A percentile compares a stretch with the other conserved stretches of the same genome.
These are phyloP conservation scores for Podospora tetraspora DNA, from an alignment of 495 filamentous ascomycete species.

Conservation along the genomic window DNA sequence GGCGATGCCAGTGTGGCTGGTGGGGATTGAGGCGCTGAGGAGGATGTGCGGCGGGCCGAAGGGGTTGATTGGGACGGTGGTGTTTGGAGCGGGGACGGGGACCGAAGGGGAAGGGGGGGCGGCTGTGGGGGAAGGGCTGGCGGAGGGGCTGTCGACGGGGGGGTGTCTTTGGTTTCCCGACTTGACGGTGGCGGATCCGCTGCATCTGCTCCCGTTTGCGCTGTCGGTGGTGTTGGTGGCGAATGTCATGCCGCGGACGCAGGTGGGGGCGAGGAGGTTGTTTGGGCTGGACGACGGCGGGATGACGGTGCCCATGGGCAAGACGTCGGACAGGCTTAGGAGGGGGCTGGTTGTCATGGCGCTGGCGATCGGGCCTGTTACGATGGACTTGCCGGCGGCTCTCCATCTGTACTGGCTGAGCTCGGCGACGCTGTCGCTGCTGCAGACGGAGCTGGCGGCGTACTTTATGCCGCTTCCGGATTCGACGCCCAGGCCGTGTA, in stretches of 20 bases:
- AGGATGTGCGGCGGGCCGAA: conserved; percentile 54
- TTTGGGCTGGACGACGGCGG: conserved; percentile 10
- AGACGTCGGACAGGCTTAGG: conserved; percentile 23
- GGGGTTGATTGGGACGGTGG: conserved; percentile 47
- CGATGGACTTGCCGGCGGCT: conserved; percentile 52
- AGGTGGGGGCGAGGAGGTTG: conserved; percentile 8
- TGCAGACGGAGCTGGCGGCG: conserved; percentile 10
- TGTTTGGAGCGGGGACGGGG: conserved; percentile 18
- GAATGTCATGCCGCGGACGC: conserved; percentile 35
- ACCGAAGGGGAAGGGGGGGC: too few species aligned
- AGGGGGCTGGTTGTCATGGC: conserved; percentile 36
- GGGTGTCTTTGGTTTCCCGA: conserved; percentile 80
- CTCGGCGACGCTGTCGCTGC: conserved; percentile 26
- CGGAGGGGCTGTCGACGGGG: conserved; percentile 48
- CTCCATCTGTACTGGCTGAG: conserved; percentile 71
- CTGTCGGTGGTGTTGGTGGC: conserved; percentile 47
- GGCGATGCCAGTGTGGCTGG: conserved; percentile 44
- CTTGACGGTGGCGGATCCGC: conserved; percentile 64
- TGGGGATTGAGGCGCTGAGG: conserved; percentile 61
- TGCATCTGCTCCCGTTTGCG: conserved; percentile 57
- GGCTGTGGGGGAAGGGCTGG: neutral
- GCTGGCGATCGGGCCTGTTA: conserved; percentile 42
- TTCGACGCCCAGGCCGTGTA: conserved; percentile 11
- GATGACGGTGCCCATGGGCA: neutral
- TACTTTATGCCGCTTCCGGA: conserved; percentile 26